Base-by-base conservation (phyloP, 1,284 basidiomycete genomes). In the Sporisorium graminicola region DNA sequence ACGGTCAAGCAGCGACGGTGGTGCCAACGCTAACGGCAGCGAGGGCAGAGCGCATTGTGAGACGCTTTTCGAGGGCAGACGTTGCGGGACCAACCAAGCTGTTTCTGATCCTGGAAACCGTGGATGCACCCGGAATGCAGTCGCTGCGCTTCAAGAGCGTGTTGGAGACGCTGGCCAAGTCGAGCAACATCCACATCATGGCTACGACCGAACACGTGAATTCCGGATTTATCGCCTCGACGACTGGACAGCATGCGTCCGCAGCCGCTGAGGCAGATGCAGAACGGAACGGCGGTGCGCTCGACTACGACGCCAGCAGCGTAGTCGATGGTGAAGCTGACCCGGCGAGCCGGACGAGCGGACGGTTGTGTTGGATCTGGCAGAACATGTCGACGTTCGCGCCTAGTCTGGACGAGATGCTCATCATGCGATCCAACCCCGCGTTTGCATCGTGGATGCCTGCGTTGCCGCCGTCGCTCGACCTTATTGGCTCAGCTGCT, bases 121-220 rank as follows among this genome's bases (percentile, higher is more conserved):
- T 74, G 18, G 75, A 77, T 53, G 62, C 75, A 8, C 75, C 75
- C 3, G 75, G 63, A 0, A 69, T 77, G 63, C 75, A 77, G 51
- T 58, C 58, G 5, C 10, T 68, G 14, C 65, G 75, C 4, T 73
- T 74, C 66, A 64, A 60, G 40, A 58, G 63, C 42, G 66, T 77
- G 7, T 46, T 77, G 2, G 71, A 77, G 8, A 70, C 59, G 12
- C 59, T 77, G 16, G 65, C 59, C 1, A 37, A 29, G 26, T 58
- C 55, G 14, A 49, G 26, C 27, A 43, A 73, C 29, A 77, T 77
- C 24, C 75, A 77, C 64, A 65, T 77, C 37, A 70, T 77, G 75
- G 75, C 75, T 0, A 70, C 68, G 1, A 68, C 67, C 1, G 70
- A 73, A 26, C 75, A 77, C 52, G 60, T 77, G 50, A 77, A 77